Conservation (phyloP, 2,329 filamentous ascomycete genomes). For the Diaporthe sp. region DNA sequence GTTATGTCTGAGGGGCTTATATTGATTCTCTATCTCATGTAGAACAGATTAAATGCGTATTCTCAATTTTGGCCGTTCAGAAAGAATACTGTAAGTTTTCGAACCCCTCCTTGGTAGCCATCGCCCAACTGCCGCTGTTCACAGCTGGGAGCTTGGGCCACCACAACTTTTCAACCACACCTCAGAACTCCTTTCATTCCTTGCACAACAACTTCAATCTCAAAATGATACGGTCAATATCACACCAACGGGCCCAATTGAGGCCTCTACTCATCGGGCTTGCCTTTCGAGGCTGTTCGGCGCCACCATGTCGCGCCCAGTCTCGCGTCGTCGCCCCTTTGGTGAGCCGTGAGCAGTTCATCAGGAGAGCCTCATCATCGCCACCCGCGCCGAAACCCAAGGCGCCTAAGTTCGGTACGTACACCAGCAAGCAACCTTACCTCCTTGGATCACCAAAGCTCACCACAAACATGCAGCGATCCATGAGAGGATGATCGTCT, state of each 20-base stretch:
- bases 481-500: slow-evolving; percentile 70
- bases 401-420: slow-evolving; percentile 23
- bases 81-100: neutral
- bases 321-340: neutral
- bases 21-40: neutral
- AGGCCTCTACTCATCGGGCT: neutral
- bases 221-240: slow-evolving; percentile 37
- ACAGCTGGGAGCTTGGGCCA: slow-evolving; percentile 33
- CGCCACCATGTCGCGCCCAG: slow-evolving; percentile 14
- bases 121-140: too few species aligned
- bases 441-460: neutral
- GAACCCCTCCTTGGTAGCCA: neutral
- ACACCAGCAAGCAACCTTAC: neutral
- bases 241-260: neutral
- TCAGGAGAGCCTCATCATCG: slow-evolving; percentile 34
- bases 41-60: neutral
- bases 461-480: slow-evolving; percentile 40
- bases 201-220: neutral
- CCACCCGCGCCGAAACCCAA: slow-evolving; percentile 30
- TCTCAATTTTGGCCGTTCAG: too few species aligned
- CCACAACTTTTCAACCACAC: slow-evolving; percentile 14
- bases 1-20: too few species aligned
- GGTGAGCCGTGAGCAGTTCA: slow-evolving; percentile 25
- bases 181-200: neutral
- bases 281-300: neutral